Conservation (phyloP, 2,329 filamentous ascomycete genomes). For the Cladophialophora chaetospira region DNA sequence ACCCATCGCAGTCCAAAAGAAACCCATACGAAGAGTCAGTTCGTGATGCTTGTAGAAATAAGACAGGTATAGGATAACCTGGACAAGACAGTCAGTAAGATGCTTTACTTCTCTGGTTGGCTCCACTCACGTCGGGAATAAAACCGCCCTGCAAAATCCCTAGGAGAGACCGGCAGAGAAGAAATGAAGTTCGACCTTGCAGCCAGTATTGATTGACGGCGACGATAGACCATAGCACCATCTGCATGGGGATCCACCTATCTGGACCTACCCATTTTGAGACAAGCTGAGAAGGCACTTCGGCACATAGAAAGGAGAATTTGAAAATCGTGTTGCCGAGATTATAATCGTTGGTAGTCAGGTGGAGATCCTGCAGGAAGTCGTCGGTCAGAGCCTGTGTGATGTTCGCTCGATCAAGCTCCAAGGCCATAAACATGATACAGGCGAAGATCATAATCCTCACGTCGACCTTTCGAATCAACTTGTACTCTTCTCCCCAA, state of each 20-base stretch:
- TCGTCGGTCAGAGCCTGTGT: constrained; percentile 60
- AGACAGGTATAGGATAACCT: constrained; percentile 57
- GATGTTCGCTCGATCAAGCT: constrained; percentile 62
- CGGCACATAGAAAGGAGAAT: constrained; percentile 54
- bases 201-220: constrained; percentile 48
- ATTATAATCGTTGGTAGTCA: constrained; percentile 40
- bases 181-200: too few relatives aligned
- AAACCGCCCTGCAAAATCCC: too few relatives aligned
- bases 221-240: constrained; percentile 42
- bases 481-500: constrained; percentile 28
- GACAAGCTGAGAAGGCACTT: constrained; percentile 60
- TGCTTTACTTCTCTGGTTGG: too few relatives aligned
- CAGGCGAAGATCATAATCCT: constrained; percentile 41
- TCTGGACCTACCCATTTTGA: constrained; percentile 57
- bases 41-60: constrained; percentile 62
- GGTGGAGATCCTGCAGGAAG: constrained; percentile 48
- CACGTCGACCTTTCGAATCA: constrained; percentile 34
- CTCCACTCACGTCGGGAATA: too few relatives aligned
- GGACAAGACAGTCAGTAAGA: too few relatives aligned
- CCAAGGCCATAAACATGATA: constrained; percentile 61
- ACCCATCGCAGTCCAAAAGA: constrained; percentile 60
- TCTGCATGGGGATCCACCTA: constrained; percentile 58
- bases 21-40: constrained; percentile 51
- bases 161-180: too few relatives aligned
- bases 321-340: constrained; percentile 59